Evolutionary conservation across 2,329 filamentous ascomycete species (phyloP).

Genomic region (Colletotrichum godetiae): DNA sequence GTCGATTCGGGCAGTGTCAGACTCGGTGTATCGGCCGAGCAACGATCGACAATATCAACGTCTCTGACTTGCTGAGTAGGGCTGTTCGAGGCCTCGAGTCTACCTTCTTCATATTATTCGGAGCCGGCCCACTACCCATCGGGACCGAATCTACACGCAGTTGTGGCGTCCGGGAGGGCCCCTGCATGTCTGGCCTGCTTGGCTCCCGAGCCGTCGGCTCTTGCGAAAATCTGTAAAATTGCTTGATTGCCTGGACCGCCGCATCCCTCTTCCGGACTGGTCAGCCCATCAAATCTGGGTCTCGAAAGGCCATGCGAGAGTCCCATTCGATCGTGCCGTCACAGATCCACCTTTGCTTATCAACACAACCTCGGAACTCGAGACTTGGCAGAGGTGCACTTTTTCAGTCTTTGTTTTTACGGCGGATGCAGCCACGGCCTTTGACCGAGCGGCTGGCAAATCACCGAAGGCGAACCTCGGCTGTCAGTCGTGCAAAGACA

Average conservation of each 20-base stretch:
- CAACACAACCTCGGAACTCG: not conserved
- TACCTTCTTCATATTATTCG: not conserved
- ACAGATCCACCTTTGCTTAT: conserved; percentile 15
- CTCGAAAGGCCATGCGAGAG: not conserved
- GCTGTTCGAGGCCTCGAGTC: not conserved
- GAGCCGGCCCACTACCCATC: conserved; percentile 5
- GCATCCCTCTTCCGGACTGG: conserved; percentile 4
- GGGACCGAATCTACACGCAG: conserved; percentile 18
- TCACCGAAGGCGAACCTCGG: conserved; percentile 25
- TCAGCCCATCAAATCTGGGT: conserved; percentile 23
- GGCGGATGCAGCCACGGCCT: conserved; percentile 26
- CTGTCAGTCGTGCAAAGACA: conserved; percentile 17
- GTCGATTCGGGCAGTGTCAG: not conserved
- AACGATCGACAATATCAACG: not conserved
- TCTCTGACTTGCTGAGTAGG: not conserved
- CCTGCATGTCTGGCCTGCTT: conserved; percentile 16
- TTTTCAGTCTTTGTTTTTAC: conserved; percentile 11
- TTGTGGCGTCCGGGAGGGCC: conserved; percentile 7
- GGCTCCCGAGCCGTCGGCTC: conserved; percentile 27
- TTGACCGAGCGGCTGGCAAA: conserved; percentile 21
- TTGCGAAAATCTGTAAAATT: conserved; percentile 24
- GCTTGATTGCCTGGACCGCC: conserved; percentile 6
- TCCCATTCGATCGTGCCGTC: conserved; percentile 9
- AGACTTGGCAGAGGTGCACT: not conserved
- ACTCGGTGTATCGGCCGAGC: not conserved